Base-by-base conservation (phyloP, 208 protist genomes). In the Angomonas ambiguus region DNA sequence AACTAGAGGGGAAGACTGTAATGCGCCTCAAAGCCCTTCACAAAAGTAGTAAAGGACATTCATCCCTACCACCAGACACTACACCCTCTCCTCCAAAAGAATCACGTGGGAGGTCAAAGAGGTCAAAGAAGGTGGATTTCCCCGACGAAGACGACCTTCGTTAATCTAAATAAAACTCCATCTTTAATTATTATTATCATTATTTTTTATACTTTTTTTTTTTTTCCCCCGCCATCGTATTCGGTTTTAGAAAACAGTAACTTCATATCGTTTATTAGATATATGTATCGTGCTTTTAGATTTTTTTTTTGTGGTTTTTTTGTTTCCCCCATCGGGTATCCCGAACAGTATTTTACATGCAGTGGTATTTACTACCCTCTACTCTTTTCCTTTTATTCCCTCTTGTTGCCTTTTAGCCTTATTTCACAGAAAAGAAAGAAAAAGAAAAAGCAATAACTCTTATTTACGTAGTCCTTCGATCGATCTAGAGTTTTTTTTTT, bases 1-100 rank as follows among this genome's bases (percentile, higher is more conserved):
- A 89, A 51, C 67, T 92, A 41, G 84, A 90, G 51, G 78, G 80
- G 2, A 35, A 76, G 8, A 81, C 82, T 18, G 76, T 91, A 42
- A 49, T 93, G 41, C 79, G 84, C 2, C 74, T 93, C 16, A 79
- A 74, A 35, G 67, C 87, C 20, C 48, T 91, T 25, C 72, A 79
- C 59, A 30, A 83, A 35, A 64, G 80, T 20, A 42, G 28, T 4
- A 2, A n/a, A 20, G 41, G 62, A 0, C 69, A 76, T 27, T 18
- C 79, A 2, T 61, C 51, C 13, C 75, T 76, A 2, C 71, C 72
- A n/a, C 11, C 8, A 45, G 11, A 45, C 38, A n/a, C 38, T 16
- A n/a, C 38, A n/a, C 38, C 38, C 8, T 16, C 38, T 45, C 38
- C 38, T 16, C 38, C 38, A 8, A 45, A 45, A 45, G 16, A 8